Base-by-base conservation (phyloP, 1,284 basidiomycete species). In the Naganishia albida region DNA sequence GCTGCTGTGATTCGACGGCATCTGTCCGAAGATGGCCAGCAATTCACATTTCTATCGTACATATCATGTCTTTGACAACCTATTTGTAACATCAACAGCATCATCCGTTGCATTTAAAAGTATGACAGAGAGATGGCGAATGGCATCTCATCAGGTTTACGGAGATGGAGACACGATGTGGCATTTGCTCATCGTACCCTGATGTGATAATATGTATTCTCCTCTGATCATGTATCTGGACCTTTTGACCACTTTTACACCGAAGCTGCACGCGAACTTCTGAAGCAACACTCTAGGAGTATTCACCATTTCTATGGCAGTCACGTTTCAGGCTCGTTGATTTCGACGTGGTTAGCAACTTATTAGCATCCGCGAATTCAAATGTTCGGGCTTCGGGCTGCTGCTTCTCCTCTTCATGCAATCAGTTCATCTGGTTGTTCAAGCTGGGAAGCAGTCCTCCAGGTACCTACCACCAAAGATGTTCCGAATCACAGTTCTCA, bases 401-500 rank as follows among this genome's bases (percentile, higher is more conserved):
- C 23, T 38, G 30, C 30, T 15, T 54, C n/a, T 54, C 52, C 26
- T 30, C 16, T 52, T 52, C 28, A 8, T 44, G 4, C 51, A 28
- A 34, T 34, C 34, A 34, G 34, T 34, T 10, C 34, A 34, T 34
- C 10, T 34, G 34, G 4, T 34, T 6, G 34, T 10, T 34, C 34
- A 6, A 34, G 34, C 10, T 10, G 34, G 4, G 3, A 15, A 43
- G 16, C 51, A 28, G 23, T 49, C 63, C 71, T 48, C 64, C 64
- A 34, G 66, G 34, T 34, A 10, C 34, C 34, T 10, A 10, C 4
- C 10, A 34, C 10, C 34, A 10, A 34, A 70, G 56, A 70, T 70
- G 20, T 68, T 68, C 63, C 66, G 75, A 51, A 83, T 89, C 51
- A 86, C 84, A 30, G 87, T 89, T 15, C 84, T 89, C 70, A 87